These are phyloP conservation scores for Cercospora sesami DNA, from an alignment of 2,329 filamentous ascomycete genomes.

Conservation along the genomic window DNA sequence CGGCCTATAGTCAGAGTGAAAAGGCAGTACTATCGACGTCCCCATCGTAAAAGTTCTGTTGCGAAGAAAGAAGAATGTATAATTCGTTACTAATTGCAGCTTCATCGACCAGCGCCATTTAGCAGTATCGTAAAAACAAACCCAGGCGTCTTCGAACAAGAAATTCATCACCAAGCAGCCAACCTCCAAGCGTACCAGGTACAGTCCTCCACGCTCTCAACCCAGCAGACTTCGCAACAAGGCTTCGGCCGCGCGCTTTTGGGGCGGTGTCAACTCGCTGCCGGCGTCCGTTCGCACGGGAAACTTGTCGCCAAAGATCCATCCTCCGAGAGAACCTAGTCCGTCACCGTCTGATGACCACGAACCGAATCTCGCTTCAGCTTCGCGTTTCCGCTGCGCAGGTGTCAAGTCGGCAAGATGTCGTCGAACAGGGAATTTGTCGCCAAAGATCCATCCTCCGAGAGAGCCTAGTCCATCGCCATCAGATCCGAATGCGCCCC, in stretches of 20 bases:
- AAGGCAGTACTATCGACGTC: too few species aligned
- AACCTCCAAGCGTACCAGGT: too few species aligned
- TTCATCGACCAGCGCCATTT: neutral
- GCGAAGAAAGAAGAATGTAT: neutral
- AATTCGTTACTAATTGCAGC: neutral
- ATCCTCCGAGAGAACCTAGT: neutral
- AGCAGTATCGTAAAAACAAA: too few species aligned
- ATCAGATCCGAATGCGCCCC: neutral
- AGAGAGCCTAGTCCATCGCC: neutral
- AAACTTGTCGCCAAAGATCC: neutral
- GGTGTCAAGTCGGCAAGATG: neutral
- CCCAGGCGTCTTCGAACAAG: too few species aligned
- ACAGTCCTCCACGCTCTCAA: neutral
- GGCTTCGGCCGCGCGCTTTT: neutral
- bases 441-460: neutral
- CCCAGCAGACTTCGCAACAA: neutral
- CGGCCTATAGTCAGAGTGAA: too few species aligned
- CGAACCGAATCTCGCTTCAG: neutral
- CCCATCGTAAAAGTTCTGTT: too few species aligned
- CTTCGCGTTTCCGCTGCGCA: neutral
- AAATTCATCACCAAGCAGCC: too few species aligned
- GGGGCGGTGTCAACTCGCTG: neutral
- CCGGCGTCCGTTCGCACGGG: neutral
- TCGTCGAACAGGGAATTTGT: neutral
- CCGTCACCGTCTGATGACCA: neutral